Base-by-base conservation (phyloP, 495 filamentous ascomycete genomes). In the Penicillium malachiteum region DNA sequence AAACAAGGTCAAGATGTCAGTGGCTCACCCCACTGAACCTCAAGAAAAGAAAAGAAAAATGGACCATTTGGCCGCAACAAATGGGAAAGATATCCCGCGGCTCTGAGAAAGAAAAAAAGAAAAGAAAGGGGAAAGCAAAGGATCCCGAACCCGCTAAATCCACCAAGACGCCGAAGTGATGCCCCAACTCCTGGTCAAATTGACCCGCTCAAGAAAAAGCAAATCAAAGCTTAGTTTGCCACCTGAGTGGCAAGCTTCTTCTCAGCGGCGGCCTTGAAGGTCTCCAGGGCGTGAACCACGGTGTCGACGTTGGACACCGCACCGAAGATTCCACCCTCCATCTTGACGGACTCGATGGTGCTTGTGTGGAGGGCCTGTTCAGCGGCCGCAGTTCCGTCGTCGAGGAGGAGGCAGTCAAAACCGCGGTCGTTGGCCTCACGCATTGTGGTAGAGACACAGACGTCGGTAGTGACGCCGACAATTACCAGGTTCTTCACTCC, bases 371-470 rank as follows among this genome's bases (percentile, higher is more conserved):
- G 63, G n/a, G 66, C 63, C 26, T 70, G 68, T 48, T 82, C 78
- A 14, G 63, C 69, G 18, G 83, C 81, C 21, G 77, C 80, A 53
- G 76, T 78, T 12, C 70, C 82, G 63, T 85, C 82, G 5, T 77
- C 71, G 21, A 85, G 51, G 7, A 85, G 44, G n/a, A 84, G 60
- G 48, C 87, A 90, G 56, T 90, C 86, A 60, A 85, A 90, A 0
- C 87, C 88, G 11, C 87, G 82, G 66, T 89, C 88, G 64, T 86
- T 87, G 48, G 85, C 86, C 59, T 90, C 88, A 44, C 86, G 76
- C 54, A 89, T 75, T 1, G 86, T 89, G 1, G 81, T 86, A 16
- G 80, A 82, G 5, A 90, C 85, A 56, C 86, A 89, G 21, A 86
- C 84, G 64, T 89, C 86, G 1, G 86, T 88, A 1, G 85, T 89